phyloP scores from a whole-genome alignment of 148 eudicot species.

The Fallopia convolvulus region DNA sequence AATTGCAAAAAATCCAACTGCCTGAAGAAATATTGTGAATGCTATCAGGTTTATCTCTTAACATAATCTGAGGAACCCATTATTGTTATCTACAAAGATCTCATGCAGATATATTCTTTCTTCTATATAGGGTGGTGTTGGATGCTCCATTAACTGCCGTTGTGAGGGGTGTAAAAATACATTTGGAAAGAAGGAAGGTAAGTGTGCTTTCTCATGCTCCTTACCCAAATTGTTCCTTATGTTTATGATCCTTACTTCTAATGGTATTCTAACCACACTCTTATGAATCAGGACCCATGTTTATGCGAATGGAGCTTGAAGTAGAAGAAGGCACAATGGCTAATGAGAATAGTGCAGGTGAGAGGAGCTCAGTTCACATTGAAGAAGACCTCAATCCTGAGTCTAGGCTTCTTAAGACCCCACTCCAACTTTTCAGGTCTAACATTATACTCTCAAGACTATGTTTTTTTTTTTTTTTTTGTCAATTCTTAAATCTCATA shows the following conservation, averaged over 20 bases:
- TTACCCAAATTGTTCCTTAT: not conserved
- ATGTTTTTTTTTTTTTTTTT: not conserved
- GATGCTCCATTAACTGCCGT: conserved; percentile 94
- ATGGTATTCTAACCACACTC: not conserved
- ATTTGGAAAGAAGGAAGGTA: conserved; percentile 92
- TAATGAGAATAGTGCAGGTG: conserved; percentile 25
- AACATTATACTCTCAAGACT: not conserved
- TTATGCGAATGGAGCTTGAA: conserved; percentile 42
- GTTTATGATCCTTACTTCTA: not conserved
- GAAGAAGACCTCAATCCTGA: conserved; percentile 36
- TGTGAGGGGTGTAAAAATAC: conserved; percentile 95
- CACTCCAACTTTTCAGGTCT: conserved; percentile 47
- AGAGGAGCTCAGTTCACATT: conserved; percentile 24
- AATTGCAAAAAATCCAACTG: conserved; percentile 97
- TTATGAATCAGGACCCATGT: conserved; percentile 27
- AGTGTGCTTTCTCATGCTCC: conserved; percentile 17
- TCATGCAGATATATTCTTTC: conserved; percentile 16
- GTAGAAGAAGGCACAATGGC: conserved; percentile 43
- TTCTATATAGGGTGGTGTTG: conserved; percentile 78
- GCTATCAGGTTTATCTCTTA: conserved; percentile 67
- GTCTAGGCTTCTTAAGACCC: conserved; percentile 52
- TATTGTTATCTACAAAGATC: not conserved
- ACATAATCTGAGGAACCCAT: not conserved
- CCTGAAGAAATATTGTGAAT: conserved; percentile 95
- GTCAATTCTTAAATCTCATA: conserved; percentile 1